Conservation (phyloP, 116 monocot species). For the Trichopus zeylanicus region DNA sequence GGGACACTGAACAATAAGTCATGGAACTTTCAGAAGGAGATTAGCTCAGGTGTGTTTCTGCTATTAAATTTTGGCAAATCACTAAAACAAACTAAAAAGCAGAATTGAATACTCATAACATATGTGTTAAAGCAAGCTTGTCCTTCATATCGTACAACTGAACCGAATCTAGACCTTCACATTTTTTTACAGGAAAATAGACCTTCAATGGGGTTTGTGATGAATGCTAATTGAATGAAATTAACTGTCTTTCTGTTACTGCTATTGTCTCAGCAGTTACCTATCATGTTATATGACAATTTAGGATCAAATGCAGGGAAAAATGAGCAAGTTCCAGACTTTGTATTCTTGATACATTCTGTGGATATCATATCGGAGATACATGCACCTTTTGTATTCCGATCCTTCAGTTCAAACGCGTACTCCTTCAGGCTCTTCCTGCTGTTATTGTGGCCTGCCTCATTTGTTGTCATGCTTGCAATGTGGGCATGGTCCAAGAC, state of each 20-base stretch:
- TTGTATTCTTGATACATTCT: constrained; percentile 61
- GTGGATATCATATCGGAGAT: constrained; percentile 49
- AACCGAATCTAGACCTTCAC: too few species aligned
- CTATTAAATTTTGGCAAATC: too few species aligned
- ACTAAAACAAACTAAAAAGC: too few species aligned
- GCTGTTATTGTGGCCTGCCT: constrained; percentile 26
- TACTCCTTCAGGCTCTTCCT: constrained; percentile 14
- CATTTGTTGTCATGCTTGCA: constrained; percentile 35
- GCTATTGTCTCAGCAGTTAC: too few species aligned
- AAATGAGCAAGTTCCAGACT: constrained; percentile 42
- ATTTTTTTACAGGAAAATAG: too few species aligned
- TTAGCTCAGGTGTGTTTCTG: constrained; percentile 24
- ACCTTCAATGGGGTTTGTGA: too few species aligned
- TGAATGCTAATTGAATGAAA: too few species aligned
- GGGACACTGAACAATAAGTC: constrained; percentile 39
- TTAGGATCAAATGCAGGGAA: constrained; percentile 39
- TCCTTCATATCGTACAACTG: too few species aligned
- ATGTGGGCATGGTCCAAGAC: constrained; percentile 87
- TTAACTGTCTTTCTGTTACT: too few species aligned
- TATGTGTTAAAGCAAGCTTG: too few species aligned
- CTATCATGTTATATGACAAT: too few species aligned
- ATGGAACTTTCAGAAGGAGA: constrained; percentile 56
- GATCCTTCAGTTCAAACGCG: constrained; percentile 34
- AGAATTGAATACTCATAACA: too few species aligned
- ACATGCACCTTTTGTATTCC: constrained; percentile 37